A percentile compares a stretch with the other conserved stretches of the same genome.
phyloP scores from a whole-genome alignment of 2,329 filamentous ascomycete species.

The Ophiobolus disseminans region DNA sequence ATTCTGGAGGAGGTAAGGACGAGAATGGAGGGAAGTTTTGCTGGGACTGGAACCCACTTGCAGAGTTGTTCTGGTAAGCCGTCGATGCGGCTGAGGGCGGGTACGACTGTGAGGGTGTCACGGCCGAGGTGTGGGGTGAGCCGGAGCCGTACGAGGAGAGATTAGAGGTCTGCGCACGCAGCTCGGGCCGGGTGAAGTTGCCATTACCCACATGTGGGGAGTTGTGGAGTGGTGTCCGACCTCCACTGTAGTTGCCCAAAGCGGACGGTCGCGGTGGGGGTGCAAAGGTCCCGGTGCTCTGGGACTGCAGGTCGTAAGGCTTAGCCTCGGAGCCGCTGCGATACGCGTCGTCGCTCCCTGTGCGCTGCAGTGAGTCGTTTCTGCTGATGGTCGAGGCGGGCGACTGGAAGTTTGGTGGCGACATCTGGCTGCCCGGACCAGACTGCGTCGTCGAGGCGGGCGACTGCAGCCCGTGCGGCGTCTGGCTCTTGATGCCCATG shows the following conservation, averaged over 20 bases:
- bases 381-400: slow-evolving; percentile 38
- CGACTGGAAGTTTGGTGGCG: slow-evolving; percentile 44
- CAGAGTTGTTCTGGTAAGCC: slow-evolving; percentile 42
- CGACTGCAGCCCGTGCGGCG: slow-evolving; percentile 39
- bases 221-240: slow-evolving; percentile 41
- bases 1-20: slow-evolving; percentile 67
- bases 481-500: slow-evolving; percentile 18
- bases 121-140: slow-evolving; percentile 46
- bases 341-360: slow-evolving; percentile 47
- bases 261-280: slow-evolving; percentile 46
- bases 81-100: slow-evolving; percentile 54
- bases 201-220: slow-evolving; percentile 47
- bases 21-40: slow-evolving; percentile 69
- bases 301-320: slow-evolving; percentile 47
- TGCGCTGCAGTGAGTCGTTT: slow-evolving; percentile 41
- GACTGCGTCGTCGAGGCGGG: slow-evolving; percentile 35
- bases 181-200: slow-evolving; percentile 43
- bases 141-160: slow-evolving; percentile 42
- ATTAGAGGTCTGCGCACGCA: slow-evolving; percentile 47
- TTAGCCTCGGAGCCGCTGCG: slow-evolving; percentile 39
- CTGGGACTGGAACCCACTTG: slow-evolving; percentile 62
- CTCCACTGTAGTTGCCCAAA: slow-evolving; percentile 40
- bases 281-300: slow-evolving; percentile 43
- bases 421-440: slow-evolving; percentile 40
- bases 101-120: slow-evolving; percentile 57